A percentile compares a stretch with the other conserved stretches of the same genome.
Conservation (phyloP, 345 rosid genomes). For the Cardiospermum halicacabum region DNA sequence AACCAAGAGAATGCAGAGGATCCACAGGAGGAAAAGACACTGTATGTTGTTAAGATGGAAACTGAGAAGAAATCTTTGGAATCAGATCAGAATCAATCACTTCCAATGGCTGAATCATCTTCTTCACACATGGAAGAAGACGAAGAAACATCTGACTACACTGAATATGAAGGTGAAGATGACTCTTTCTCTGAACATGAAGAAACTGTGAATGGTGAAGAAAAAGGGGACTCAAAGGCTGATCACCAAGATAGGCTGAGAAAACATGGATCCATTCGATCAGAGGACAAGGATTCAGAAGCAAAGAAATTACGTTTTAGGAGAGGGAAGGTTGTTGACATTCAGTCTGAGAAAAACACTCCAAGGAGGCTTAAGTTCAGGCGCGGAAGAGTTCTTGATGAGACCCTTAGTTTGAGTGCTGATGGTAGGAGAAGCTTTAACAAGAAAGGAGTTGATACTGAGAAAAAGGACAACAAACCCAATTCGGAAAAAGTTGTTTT, state of each 20-base stretch:
- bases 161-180: slow-evolving; percentile 36
- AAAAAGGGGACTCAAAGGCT: slow-evolving; percentile 20
- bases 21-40: slow-evolving; percentile 52
- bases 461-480: slow-evolving; percentile 10
- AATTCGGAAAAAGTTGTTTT: slow-evolving; percentile 47
- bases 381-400: slow-evolving; percentile 41
- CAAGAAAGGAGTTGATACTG: slow-evolving; percentile 36
- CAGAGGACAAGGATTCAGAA: slow-evolving; percentile 25
- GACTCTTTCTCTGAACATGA: slow-evolving; percentile 28
- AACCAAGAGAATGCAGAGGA: slow-evolving; percentile 17
- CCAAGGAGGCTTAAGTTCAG: slow-evolving; percentile 69
- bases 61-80: slow-evolving; percentile 37
- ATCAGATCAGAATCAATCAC: slow-evolving; percentile 37
- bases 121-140: slow-evolving; percentile 29
- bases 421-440: slow-evolving; percentile 36
- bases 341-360: slow-evolving; percentile 42
- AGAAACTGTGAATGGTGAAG: slow-evolving; percentile 25
- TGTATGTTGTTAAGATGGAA: slow-evolving; percentile 59
- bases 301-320: slow-evolving; percentile 49
- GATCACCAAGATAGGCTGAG: slow-evolving; percentile 19
- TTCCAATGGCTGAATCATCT: no score
- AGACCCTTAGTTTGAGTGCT: slow-evolving; percentile 31
- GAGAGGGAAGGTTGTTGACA: slow-evolving; percentile 57
- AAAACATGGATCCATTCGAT: slow-evolving; percentile 22
- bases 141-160: slow-evolving; percentile 34